A percentile compares a stretch with the other conserved stretches of the same genome.
Conservation (phyloP, 139 green algal genomes). For the Micractinium sp. region DNA sequence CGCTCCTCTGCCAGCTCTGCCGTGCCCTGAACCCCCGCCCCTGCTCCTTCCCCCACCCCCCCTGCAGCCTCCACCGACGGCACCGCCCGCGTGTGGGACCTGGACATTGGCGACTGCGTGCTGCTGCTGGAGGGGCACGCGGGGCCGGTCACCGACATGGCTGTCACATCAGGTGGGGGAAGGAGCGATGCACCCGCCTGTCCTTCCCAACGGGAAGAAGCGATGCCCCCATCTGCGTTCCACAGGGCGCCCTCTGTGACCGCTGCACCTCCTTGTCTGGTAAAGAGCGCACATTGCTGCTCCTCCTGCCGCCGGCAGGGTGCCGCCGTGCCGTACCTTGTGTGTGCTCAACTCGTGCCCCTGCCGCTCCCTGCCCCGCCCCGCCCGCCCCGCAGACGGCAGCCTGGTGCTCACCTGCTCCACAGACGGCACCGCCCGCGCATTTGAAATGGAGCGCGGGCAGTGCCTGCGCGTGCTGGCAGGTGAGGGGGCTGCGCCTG, state of each 20-base stretch:
- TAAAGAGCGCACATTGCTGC: no score
- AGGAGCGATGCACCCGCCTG: no score
- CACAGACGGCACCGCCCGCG: slow-evolving; percentile 52
- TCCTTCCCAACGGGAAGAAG: background rate
- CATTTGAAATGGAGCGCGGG: slow-evolving; percentile 62
- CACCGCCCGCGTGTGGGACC: slow-evolving; percentile 83
- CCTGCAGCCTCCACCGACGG: slow-evolving; percentile 62
- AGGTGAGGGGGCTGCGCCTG: background rate
- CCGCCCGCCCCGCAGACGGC: slow-evolving; percentile 37
- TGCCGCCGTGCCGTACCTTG: no score
- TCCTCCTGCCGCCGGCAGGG: no score
- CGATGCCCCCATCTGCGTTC: no score
- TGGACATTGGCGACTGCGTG: slow-evolving; percentile 84
- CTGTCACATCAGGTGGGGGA: slow-evolving; percentile 25
- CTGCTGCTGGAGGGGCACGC: slow-evolving; percentile 67
- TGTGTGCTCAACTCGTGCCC: no score
- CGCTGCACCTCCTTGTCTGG: background rate
- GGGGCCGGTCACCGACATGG: slow-evolving; percentile 46
- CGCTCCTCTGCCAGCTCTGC: no score
- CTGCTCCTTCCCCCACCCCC: background rate
- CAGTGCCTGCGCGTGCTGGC: slow-evolving; percentile 53
- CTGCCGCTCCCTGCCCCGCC: background rate
- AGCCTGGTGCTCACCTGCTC: slow-evolving; percentile 54
- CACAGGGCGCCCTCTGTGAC: no score
- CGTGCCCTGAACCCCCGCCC: no score